phyloP scores from a whole-genome alignment of 441 rosid genomes.

The Flueggea neowawraea region DNA sequence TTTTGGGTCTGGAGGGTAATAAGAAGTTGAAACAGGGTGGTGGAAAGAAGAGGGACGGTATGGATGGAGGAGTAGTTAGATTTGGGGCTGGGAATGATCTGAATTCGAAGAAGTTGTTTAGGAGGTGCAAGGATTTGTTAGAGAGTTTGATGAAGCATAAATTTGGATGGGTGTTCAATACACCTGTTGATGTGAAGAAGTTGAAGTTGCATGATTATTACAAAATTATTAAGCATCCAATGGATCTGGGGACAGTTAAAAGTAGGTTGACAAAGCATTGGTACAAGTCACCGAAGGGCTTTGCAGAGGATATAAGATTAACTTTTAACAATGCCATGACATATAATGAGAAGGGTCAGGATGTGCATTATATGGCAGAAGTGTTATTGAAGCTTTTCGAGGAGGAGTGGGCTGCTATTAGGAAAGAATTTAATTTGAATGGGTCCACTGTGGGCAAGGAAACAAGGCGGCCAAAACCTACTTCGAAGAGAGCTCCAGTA shows the following conservation, averaged over 20 bases:
- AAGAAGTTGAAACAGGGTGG: constrained; percentile 44
- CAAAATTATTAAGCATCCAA: constrained; percentile 74
- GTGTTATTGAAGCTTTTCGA: constrained; percentile 54
- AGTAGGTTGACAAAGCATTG: constrained; percentile 47
- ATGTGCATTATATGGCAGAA: constrained; percentile 77
- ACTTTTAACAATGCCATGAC: constrained; percentile 84
- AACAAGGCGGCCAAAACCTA: constrained; percentile 31
- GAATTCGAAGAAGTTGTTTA: constrained; percentile 38
- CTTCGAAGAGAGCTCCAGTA: constrained; percentile 30
- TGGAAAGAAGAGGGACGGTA: constrained; percentile 34
- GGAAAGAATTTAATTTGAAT: constrained; percentile 33
- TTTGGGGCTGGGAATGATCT: constrained; percentile 26
- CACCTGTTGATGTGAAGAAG: constrained; percentile 72
- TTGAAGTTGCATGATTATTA: constrained; percentile 76
- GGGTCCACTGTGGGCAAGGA: constrained; percentile 21
- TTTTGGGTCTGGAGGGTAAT: constrained; percentile 26
- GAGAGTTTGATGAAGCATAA: constrained; percentile 78
- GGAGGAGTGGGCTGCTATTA: constrained; percentile 62
- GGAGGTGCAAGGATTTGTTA: constrained; percentile 59
- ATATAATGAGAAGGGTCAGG: constrained; percentile 87
- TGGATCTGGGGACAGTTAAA: constrained; percentile 96
- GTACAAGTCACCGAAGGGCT: constrained; percentile 70
- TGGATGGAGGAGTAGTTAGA: constrained; percentile 15
- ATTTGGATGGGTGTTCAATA: constrained; percentile 83
- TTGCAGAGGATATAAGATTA: constrained; percentile 88